Percentiles rank a stretch among this genome's conserved stretches.
These are phyloP conservation scores for Aspergillus brasiliensis DNA, from an alignment of 2,329 filamentous ascomycete species.

Conservation along the genomic window DNA sequence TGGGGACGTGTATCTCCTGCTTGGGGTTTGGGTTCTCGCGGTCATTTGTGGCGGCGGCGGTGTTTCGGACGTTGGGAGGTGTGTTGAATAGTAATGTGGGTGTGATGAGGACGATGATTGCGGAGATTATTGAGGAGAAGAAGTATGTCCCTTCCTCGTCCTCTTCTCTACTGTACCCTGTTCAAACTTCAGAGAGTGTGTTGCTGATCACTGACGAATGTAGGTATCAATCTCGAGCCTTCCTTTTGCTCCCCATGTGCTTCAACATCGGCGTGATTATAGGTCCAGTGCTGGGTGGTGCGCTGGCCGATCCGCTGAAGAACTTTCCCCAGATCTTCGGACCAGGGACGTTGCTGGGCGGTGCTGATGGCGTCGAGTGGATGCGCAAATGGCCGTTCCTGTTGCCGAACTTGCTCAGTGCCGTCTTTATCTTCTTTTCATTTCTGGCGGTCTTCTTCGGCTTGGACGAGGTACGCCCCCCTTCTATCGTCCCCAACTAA, in stretches of 20 bases:
- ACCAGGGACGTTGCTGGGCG: conserved; percentile 58
- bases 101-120: conserved; percentile 74
- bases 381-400: conserved; percentile 68
- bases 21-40: conserved; percentile 70
- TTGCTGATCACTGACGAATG: not conserved
- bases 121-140: conserved; percentile 71
- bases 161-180: no score
- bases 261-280: conserved; percentile 67
- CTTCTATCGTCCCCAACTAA: rapidly evolving
- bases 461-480: conserved; percentile 61
- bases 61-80: conserved; percentile 68
- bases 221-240: conserved; percentile 55
- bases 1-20: conserved; percentile 67
- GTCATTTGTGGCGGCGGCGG: conserved; percentile 63
- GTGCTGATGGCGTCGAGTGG: conserved; percentile 62
- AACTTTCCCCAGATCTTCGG: conserved; percentile 67
- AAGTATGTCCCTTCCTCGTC: conserved; percentile 51
- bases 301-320: conserved; percentile 66
- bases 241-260: conserved; percentile 66
- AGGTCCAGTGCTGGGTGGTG: conserved; percentile 63
- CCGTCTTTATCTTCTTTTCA: conserved; percentile 59
- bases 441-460: conserved; percentile 62
- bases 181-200: not conserved
- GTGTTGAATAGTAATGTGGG: conserved; percentile 72
- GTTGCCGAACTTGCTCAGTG: conserved; percentile 69